Conservation (phyloP, 2,329 filamentous ascomycete species). For the Rutstroemia sp. region DNA sequence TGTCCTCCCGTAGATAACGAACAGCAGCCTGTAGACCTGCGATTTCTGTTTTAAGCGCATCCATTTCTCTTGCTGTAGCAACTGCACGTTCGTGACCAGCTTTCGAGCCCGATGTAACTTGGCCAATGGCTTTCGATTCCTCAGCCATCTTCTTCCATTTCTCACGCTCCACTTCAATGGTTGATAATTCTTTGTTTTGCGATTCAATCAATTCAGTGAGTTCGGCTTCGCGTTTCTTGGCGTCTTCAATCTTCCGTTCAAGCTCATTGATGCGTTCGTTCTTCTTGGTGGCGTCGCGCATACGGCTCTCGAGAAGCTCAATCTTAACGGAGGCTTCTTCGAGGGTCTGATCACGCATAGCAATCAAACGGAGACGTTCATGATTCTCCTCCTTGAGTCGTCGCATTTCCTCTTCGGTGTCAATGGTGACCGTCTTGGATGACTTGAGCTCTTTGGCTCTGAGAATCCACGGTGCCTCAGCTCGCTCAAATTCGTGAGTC, state of each 20-base stretch:
- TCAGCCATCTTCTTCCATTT: constrained; percentile 66
- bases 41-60: constrained; percentile 63
- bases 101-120: constrained; percentile 41
- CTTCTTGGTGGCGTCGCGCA: constrained; percentile 76
- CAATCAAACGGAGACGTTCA: constrained; percentile 65
- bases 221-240: constrained; percentile 42
- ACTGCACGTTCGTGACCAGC: constrained; percentile 60
- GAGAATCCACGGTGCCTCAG: constrained; percentile 72
- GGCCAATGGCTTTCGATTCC: constrained; percentile 48
- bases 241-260: constrained; percentile 50
- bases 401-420: constrained; percentile 78
- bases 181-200: constrained; percentile 59
- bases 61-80: constrained; percentile 65
- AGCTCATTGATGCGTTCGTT: constrained; percentile 60
- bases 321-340: constrained; percentile 89
- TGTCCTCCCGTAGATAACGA: constrained; percentile 61
- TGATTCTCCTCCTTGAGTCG: constrained; percentile 73
- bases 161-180: constrained; percentile 57
- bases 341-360: constrained; percentile 70
- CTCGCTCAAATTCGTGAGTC: constrained; percentile 72
- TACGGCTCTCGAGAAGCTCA: constrained; percentile 81
- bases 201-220: constrained; percentile 59
- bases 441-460: constrained; percentile 74
- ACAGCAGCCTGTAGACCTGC: constrained; percentile 56
- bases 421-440: constrained; percentile 72